A percentile compares a stretch with the other conserved stretches of the same genome.
These are phyloP conservation scores for Petunia hybrid DNA, from an alignment of 305 asterid genomes.

Conservation along the genomic window DNA sequence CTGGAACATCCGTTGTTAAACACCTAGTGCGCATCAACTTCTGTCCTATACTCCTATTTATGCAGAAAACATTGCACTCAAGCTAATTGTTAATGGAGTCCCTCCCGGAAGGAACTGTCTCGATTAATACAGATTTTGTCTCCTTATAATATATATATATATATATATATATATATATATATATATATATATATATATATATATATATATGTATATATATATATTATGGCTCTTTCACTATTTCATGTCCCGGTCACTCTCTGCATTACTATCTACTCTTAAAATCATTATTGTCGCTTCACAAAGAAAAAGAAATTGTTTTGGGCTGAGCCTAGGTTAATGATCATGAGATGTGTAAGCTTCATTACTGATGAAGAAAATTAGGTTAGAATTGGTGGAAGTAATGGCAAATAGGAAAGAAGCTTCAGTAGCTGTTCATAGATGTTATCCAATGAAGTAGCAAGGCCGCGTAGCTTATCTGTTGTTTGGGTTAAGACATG, in stretches of 20 bases:
- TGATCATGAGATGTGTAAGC: not conserved
- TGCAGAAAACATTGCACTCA: not conserved
- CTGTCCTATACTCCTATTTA: not conserved
- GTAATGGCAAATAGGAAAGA: not conserved
- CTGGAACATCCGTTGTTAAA: not conserved
- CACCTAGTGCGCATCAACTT: not conserved
- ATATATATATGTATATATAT: too few relatives aligned
- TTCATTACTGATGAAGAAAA: not conserved
- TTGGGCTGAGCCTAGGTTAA: not conserved
- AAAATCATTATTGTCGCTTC: too few relatives aligned
- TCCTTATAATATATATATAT: not conserved
- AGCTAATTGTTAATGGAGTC: not conserved
- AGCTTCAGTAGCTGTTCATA: not conserved
- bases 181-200: too few relatives aligned
- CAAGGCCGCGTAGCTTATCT: too few relatives aligned
- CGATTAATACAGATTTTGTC: not conserved
- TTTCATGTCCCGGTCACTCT: not conserved
- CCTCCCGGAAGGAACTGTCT: not conserved
- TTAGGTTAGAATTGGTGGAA: not conserved
- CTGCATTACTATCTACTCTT: constrained; percentile 6
- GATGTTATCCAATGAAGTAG: not conserved
- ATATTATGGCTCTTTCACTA: not conserved
- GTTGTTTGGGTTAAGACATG: not conserved
- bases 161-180: too few relatives aligned
- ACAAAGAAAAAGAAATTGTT: too few relatives aligned